Evolutionary conservation across 257 asterid species (phyloP).

Genomic region (Gynochthodes officinalis): DNA sequence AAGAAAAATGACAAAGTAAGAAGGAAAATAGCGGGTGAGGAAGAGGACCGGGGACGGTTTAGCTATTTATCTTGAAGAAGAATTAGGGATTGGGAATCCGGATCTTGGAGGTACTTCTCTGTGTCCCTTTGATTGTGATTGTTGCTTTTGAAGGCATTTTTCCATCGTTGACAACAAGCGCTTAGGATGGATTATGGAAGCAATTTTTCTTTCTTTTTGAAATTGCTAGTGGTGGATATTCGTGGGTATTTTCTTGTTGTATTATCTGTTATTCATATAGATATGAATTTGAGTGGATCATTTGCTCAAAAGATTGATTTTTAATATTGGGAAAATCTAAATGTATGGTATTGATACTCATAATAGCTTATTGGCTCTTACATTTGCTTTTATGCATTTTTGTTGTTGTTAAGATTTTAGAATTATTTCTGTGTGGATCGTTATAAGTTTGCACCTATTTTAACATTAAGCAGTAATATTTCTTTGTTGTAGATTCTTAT

Average conservation of each 20-base stretch:
- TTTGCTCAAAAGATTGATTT: neutral
- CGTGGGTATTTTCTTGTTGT: neutral
- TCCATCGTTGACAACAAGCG: no score
- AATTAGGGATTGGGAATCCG: conserved; percentile 53
- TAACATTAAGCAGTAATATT: no score
- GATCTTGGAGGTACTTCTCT: conserved; percentile 64
- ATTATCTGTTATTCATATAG: neutral
- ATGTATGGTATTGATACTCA: no score
- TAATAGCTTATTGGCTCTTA: no score
- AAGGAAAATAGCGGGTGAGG: conserved; percentile 23
- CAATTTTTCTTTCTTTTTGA: no score
- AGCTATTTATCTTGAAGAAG: conserved; percentile 61
- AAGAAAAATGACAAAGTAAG: conserved; percentile 25
- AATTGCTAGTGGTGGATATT: neutral
- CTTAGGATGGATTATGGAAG: no score
- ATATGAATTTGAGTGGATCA: neutral
- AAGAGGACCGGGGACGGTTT: conserved; percentile 66
- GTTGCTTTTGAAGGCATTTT: conserved; percentile 53
- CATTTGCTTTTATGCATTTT: neutral
- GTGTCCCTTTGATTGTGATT: conserved; percentile 77
- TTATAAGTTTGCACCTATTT: no score
- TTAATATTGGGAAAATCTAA: neutral
- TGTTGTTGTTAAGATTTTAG: no score
- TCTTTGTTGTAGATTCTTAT: no score
- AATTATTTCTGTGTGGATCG: no score